Base-by-base conservation (phyloP, 768 basidiomycete species). In the Hericium erinaceus region DNA sequence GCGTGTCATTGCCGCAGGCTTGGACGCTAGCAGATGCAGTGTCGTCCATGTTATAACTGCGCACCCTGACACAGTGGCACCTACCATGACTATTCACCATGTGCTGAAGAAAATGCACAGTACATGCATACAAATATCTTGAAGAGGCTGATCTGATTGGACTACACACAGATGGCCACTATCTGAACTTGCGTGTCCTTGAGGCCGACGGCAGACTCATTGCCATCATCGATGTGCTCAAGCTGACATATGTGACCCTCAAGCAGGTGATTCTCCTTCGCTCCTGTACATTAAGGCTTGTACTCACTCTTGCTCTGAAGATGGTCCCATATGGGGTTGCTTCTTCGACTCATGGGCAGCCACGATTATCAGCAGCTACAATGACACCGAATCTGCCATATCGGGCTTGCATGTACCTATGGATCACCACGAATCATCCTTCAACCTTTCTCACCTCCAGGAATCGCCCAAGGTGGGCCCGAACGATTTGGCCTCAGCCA, bases 311-410 rank as follows among this genome's bases (percentile, higher is more conserved):
- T 22, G 12, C 64, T 51, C 69, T 44, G 87, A 90, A 67, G 93
- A 92, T 52, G 95, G 94, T 12, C 97, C 97, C 1, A 94, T 99
- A 87, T 99, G 97, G 97, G 92, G 95, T 60, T 89, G 92, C 61
- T 99, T 99, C 86, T 99, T 98, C 72, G 92, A 95, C 61, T 95
- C 93, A n/a, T n/a, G n/a, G n/a, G n/a, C n/a, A n/a, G n/a, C n/a
- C n/a, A n/a, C n/a, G n/a, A n/a, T n/a, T 13, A 86, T 93, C 44
- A 92, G 87, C 15, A 80, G 74, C 13, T 83, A 87, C 59, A 94
- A 95, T 60, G 94, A 97, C 65, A 83, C 82, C 46, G 92, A 89
- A 63, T 99, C 97, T 18, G 76, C 84, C 60, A 60, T 95, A 49
- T 98, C 97, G 22, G 94, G 93, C 48, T 92, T 92, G 3, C 82